Conservation (phyloP, 1,284 basidiomycete genomes). For the Rhodotorula sp. region DNA sequence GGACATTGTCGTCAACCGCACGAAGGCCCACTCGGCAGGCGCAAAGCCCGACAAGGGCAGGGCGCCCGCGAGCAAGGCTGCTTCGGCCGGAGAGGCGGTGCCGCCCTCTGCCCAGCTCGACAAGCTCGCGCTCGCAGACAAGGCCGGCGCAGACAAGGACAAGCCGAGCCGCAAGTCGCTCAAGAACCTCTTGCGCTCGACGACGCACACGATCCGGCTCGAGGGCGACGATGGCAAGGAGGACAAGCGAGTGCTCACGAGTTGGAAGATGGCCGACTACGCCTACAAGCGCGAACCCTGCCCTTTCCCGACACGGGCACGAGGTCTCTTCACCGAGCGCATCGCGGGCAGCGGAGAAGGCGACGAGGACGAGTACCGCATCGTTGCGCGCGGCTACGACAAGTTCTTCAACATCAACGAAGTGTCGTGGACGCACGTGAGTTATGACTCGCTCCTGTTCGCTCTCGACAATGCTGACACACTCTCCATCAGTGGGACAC, state of each 20-base stretch:
- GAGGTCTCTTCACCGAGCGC: constrained; percentile 76
- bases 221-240: constrained; percentile 3
- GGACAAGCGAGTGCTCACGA: constrained; percentile 56
- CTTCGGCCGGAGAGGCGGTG: no score
- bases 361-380: constrained; percentile 55
- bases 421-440: constrained; percentile 87
- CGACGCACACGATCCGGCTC: constrained; percentile 24
- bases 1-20: constrained; percentile 20
- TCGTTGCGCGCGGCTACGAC: constrained; percentile 91
- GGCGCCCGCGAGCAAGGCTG: not conserved
- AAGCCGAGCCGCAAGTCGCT: constrained; percentile 11
- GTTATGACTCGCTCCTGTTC: not conserved
- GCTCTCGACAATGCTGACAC: not conserved
- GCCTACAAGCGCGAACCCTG: constrained; percentile 85
- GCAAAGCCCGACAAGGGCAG: not conserved
- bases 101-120: not conserved
- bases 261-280: constrained; percentile 96
- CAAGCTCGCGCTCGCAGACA: constrained; percentile 6
- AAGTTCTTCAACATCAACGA: constrained; percentile 99
- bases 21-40: not conserved
- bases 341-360: constrained; percentile 47
- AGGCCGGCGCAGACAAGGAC: not conserved
- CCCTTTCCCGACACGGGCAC: constrained; percentile 85
- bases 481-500: constrained; percentile 68
- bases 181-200: constrained; percentile 29